Percentiles rank a stretch among this genome's conserved stretches.
Evolutionary conservation across 148 eudicot genomes (phyloP).

Genomic region (Fallopia convolvulus): DNA sequence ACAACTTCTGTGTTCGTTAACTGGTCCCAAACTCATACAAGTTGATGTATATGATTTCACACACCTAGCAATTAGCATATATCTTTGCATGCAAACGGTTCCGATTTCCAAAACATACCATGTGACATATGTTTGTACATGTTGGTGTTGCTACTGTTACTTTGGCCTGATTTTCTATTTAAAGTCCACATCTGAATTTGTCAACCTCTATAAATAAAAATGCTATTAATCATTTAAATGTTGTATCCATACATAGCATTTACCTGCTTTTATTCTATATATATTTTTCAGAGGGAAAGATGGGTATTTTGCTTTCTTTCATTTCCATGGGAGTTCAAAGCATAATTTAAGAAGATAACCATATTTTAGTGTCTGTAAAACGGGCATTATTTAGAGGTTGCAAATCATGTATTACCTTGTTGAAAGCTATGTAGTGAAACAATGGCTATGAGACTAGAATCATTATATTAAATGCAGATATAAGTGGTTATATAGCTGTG

Average conservation of each 20-base stretch:
- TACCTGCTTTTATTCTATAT: background rate
- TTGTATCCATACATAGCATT: background rate
- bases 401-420: background rate
- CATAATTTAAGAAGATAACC: background rate
- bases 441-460: background rate
- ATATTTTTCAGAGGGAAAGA: background rate
- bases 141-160: background rate
- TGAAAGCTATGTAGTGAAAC: background rate
- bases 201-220: background rate
- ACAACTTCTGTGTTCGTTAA: background rate
- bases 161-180: background rate
- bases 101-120: background rate
- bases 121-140: background rate
- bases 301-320: background rate
- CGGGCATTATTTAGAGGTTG: background rate
- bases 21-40: background rate
- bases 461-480: too few relatives aligned
- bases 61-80: background rate
- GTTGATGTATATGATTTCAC: background rate
- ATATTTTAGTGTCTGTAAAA: background rate
- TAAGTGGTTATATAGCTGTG: background rate
- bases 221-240: background rate
- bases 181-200: background rate
- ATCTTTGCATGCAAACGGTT: background rate
- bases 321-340: background rate